Evolutionary conservation across 306 rosid species (phyloP).

Genomic region (Gastrolobium bilobum): DNA sequence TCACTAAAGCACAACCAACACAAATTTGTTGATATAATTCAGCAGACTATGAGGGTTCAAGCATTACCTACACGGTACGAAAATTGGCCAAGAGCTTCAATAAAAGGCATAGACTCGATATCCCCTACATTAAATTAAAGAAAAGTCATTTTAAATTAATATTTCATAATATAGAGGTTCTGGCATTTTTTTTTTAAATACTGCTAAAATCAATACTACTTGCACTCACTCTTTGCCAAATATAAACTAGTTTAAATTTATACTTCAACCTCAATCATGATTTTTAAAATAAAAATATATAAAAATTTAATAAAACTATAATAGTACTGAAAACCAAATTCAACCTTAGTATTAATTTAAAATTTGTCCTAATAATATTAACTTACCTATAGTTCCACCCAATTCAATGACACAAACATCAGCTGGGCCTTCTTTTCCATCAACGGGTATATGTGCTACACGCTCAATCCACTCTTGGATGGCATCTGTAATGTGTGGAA

Average conservation of each 20-base stretch:
- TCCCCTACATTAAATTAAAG: constrained; percentile 38
- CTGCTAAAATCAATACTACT: constrained; percentile 3
- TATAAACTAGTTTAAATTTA: not conserved
- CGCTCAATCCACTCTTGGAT: constrained; percentile 89
- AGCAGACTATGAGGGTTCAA: constrained; percentile 19
- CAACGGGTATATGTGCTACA: constrained; percentile 75
- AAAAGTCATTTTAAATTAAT: constrained; percentile 11
- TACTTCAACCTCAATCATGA: not conserved
- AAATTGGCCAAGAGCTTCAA: constrained; percentile 54
- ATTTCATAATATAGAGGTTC: not conserved
- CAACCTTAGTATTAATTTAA: not conserved
- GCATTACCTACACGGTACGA: constrained; percentile 51
- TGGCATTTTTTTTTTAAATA: not conserved
- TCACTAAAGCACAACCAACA: not conserved
- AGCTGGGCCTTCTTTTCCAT: constrained; percentile 80
- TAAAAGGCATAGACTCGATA: constrained; percentile 50
- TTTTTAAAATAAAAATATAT: not conserved
- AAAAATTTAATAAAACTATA: not conserved
- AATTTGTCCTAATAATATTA: constrained; percentile 41
- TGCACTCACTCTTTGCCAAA: not conserved
- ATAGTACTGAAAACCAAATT: not conserved
- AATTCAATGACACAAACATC: constrained; percentile 88
- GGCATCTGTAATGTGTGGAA: constrained; percentile 86
- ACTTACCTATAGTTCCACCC: constrained; percentile 88
- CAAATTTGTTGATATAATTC: constrained; percentile 19